These are phyloP conservation scores for Puccinia horiana DNA, from an alignment of 1,284 basidiomycete genomes.

Conservation along the genomic window DNA sequence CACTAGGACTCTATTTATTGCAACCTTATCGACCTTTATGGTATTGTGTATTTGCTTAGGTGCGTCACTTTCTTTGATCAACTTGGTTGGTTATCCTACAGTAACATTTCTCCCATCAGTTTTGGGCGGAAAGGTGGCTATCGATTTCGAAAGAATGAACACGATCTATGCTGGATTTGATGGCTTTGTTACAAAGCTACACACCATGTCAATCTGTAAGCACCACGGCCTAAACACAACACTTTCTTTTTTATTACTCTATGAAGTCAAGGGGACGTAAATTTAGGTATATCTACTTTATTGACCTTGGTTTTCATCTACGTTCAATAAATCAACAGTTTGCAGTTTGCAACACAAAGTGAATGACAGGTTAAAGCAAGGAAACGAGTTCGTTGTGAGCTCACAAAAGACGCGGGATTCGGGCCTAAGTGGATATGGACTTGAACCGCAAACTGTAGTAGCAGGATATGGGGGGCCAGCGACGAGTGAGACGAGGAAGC, in stretches of 20 bases:
- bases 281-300: too few species aligned
- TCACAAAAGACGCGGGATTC: constrained; percentile 10
- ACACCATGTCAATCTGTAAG: constrained; percentile 43
- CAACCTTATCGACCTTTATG: constrained; percentile 16
- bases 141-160: constrained; percentile 33
- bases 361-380: constrained; percentile 23
- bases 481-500: not conserved
- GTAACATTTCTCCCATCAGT: not conserved
- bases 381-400: not conserved
- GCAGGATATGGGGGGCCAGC: not conserved
- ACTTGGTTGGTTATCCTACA: not conserved
- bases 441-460: not conserved
- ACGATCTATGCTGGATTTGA: constrained; percentile 19
- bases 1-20: constrained; percentile 31
- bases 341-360: constrained; percentile 49
- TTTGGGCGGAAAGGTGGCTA: not conserved
- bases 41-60: constrained; percentile 11
- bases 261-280: not conserved
- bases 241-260: constrained; percentile 4
- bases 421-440: not conserved
- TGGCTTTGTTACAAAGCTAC: constrained; percentile 23
- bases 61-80: not conserved
- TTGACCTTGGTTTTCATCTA: not conserved
- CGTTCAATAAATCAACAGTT: constrained; percentile 19
- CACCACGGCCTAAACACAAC: not conserved